Percentiles rank a stretch among this genome's conserved stretches.
Conservation (phyloP, 352 stramenopile genomes). For the Globisporangium nunn region DNA sequence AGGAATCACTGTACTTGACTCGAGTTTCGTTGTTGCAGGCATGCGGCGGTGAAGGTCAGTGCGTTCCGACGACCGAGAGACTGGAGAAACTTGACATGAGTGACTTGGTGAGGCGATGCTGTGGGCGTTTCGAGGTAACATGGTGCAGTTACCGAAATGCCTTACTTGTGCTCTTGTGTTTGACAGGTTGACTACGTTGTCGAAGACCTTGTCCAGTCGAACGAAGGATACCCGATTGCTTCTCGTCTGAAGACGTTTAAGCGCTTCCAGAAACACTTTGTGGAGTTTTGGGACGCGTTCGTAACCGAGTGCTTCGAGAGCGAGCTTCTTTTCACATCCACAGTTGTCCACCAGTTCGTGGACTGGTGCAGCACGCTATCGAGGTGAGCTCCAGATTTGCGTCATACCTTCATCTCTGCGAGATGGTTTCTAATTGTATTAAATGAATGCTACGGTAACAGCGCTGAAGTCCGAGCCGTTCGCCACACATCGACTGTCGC, state of each 20-base stretch:
- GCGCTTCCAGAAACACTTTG: slow-evolving; percentile 60
- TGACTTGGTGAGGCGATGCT: slow-evolving; percentile 26
- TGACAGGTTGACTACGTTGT: slow-evolving; percentile 45
- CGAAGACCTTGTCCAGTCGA: slow-evolving; percentile 49
- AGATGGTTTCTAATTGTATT: background rate
- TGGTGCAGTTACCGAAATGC: background rate
- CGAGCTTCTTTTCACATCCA: slow-evolving; percentile 69
- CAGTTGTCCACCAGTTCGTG: slow-evolving; percentile 54
- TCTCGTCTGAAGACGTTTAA: slow-evolving; percentile 49
- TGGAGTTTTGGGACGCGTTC: slow-evolving; percentile 73
- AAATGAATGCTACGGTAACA: slow-evolving; percentile 8
- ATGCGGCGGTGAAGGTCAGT: slow-evolving; percentile 48
- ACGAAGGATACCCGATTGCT: slow-evolving; percentile 61
- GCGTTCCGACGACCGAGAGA: slow-evolving; percentile 36
- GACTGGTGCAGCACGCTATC: slow-evolving; percentile 82
- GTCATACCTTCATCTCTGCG: background rate
- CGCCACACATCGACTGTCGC: slow-evolving; percentile 74
- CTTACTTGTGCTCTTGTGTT: background rate
- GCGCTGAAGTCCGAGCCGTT: slow-evolving; percentile 75
- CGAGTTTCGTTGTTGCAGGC: slow-evolving; percentile 15
- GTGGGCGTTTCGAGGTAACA: too few relatives aligned
- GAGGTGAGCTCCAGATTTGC: slow-evolving; percentile 24
- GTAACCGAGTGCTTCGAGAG: slow-evolving; percentile 76
- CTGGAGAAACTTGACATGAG: slow-evolving; percentile 71
- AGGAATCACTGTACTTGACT: background rate